Base-by-base conservation (phyloP, 805 yeast genomes). In the Kodamaea neixiangensis region DNA sequence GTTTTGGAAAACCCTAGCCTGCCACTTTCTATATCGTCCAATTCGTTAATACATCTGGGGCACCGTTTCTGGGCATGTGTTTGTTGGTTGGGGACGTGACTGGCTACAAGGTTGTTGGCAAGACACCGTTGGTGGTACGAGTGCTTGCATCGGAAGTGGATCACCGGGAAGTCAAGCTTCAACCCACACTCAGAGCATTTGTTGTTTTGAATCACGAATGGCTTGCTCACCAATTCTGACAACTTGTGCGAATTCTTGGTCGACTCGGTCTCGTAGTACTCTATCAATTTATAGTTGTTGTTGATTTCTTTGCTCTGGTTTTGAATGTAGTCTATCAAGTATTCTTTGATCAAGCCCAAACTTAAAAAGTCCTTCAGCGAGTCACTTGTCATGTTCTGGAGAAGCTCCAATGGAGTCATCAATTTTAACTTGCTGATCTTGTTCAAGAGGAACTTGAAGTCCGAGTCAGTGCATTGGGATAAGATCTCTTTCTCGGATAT, bases 81-180 rank as follows among this genome's bases (percentile, higher is more conserved):
- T 3, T 37, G 21, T 7, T 37, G 41, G 5, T 15, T 17, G 10
- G 13, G 37, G 9, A 21, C 21, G 5, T 51, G 51, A 2, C 50
- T 47, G 5, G 54, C 56, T 43, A 57, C 55, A 11, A 58, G 66
- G 35, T 74, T 79, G 40, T 82, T 83, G 46, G 75, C 76, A 20
- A 90, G 67, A 63, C 99, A 94, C 41, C 86, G 74, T 58, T 86
- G 88, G 62, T 94, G 98, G 62, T 82, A 91, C 2, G 94, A 82
- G 61, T 94, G 99, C 25, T 78, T 77, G 70, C 99, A 94, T 55
- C 83, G 80, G 72, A 93, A 94, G 59, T 89, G 96, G 0, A 88
- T 80, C 2, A 86, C 78, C 0, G 98, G 97, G 39, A 85, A 75
- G 52, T 89, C 96, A 17, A 93, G 68, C 10, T 80, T 76, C 40